Percentiles rank a stretch among this genome's conserved stretches.
Evolutionary conservation across 345 rosid genomes (phyloP).

Genomic region (Eucalyptus cloeziana): DNA sequence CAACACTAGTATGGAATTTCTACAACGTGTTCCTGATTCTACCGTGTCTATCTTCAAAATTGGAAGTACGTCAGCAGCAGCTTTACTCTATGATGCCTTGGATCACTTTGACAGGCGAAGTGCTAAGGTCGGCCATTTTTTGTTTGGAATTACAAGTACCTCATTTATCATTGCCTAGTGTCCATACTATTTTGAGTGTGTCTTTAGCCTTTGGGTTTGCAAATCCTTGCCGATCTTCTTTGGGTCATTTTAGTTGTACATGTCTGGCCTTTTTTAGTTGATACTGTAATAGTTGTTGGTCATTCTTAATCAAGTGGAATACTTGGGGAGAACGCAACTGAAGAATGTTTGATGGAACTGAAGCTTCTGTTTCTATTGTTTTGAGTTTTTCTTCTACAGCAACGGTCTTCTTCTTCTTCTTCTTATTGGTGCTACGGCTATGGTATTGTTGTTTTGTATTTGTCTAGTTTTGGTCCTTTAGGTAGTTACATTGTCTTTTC

Average conservation of each 20-base stretch:
- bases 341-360: background rate
- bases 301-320: background rate
- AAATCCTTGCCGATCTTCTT: background rate
- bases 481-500: background rate
- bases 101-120: constrained; percentile 96
- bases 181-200: background rate
- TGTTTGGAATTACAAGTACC: background rate
- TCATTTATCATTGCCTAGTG: background rate
- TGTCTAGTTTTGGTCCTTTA: background rate
- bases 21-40: constrained; percentile 94
- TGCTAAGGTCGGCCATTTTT: constrained; percentile 52
- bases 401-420: background rate
- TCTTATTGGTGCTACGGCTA: background rate
- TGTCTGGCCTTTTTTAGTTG: background rate
- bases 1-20: constrained; percentile 78
- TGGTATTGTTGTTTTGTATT: background rate
- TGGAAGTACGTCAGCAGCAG: constrained; percentile 96
- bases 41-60: constrained; percentile 89
- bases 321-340: background rate
- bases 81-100: constrained; percentile 81
- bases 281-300: background rate
- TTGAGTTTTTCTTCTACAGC: background rate
- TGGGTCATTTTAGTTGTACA: background rate
- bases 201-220: background rate
- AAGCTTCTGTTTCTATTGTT: background rate